Evolutionary conservation across 495 filamentous ascomycete species (phyloP).

Genomic region (Xylaria grammica): DNA sequence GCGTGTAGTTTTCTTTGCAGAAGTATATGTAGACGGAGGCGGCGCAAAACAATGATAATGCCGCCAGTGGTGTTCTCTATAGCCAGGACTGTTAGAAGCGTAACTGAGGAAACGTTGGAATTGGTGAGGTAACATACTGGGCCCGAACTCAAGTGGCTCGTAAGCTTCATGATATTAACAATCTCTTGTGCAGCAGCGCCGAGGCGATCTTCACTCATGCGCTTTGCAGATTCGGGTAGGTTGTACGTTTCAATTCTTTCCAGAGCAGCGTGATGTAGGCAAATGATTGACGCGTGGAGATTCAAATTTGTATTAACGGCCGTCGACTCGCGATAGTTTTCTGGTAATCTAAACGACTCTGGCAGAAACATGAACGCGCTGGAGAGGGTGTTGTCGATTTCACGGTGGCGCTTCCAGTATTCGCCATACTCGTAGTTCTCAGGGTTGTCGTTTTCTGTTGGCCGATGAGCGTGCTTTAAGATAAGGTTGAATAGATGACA

Average conservation of each 20-base stretch:
- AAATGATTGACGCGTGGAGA: constrained; percentile 50
- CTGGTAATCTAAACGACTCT: constrained; percentile 45
- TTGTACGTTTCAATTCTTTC: constrained; percentile 47
- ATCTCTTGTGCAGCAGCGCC: constrained; percentile 49
- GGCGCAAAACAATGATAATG: constrained; percentile 50
- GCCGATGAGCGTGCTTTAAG: constrained; percentile 47
- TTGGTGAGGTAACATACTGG: constrained; percentile 27
- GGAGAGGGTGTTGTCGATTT: constrained; percentile 51
- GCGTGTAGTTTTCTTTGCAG: constrained; percentile 33
- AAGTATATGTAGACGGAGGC: constrained; percentile 45
- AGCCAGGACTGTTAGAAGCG: constrained; percentile 1
- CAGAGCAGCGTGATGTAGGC: constrained; percentile 48
- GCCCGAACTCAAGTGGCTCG: constrained; percentile 33
- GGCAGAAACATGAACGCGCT: constrained; percentile 55
- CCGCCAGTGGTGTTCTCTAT: constrained; percentile 46
- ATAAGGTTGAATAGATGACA: constrained; percentile 49
- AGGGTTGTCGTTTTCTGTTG: constrained; percentile 43
- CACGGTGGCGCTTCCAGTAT: constrained; percentile 53
- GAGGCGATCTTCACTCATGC: constrained; percentile 39
- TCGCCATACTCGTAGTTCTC: constrained; percentile 45
- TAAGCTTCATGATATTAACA: constrained; percentile 48
- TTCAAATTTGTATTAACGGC: constrained; percentile 53
- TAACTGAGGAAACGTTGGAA: neutral
- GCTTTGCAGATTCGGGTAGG: constrained; percentile 37
- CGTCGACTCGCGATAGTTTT: constrained; percentile 39